These are phyloP conservation scores for Neurospora sp. DNA, from an alignment of 495 filamentous ascomycete genomes.

Conservation along the genomic window DNA sequence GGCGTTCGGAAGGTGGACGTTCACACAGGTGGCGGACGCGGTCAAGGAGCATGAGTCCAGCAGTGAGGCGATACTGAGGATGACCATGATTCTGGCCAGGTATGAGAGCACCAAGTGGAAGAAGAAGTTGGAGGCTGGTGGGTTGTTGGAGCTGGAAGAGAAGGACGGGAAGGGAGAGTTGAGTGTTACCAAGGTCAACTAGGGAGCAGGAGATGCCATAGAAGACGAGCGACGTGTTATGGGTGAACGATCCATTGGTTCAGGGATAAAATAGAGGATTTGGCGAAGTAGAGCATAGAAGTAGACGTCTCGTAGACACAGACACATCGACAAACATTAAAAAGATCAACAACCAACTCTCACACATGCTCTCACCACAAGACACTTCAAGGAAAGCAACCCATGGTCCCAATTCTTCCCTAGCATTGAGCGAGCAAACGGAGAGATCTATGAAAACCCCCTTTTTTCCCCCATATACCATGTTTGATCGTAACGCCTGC, in stretches of 20 bases:
- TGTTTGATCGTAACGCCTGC: not conserved
- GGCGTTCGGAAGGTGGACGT: constrained; percentile 95
- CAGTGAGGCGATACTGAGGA: constrained; percentile 46
- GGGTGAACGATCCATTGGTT: not conserved
- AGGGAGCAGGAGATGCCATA: not conserved
- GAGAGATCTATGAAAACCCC: not conserved
- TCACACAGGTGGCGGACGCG: constrained; percentile 47
- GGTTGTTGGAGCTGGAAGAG: constrained; percentile 43
- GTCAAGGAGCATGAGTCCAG: constrained; percentile 38
- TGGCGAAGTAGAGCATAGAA: not conserved
- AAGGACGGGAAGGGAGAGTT: constrained; percentile 25
- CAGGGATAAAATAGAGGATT: not conserved
- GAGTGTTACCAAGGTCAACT: constrained; percentile 34
- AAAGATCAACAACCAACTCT: not conserved
- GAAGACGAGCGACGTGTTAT: not conserved
- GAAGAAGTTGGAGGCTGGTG: constrained; percentile 62
- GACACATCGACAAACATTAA: not conserved
- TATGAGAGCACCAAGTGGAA: constrained; percentile 86
- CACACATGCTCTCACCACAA: not conserved
- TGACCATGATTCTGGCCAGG: constrained; percentile 78
- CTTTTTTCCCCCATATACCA: not conserved
- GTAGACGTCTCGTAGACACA: not conserved
- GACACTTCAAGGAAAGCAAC: not conserved
- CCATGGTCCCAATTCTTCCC: not conserved
- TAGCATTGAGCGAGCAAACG: not conserved